Evolutionary conservation across 441 rosid species (phyloP), one percentile per base, ranked within the genome.

Genomic region (Croton laevigatus): DNA sequence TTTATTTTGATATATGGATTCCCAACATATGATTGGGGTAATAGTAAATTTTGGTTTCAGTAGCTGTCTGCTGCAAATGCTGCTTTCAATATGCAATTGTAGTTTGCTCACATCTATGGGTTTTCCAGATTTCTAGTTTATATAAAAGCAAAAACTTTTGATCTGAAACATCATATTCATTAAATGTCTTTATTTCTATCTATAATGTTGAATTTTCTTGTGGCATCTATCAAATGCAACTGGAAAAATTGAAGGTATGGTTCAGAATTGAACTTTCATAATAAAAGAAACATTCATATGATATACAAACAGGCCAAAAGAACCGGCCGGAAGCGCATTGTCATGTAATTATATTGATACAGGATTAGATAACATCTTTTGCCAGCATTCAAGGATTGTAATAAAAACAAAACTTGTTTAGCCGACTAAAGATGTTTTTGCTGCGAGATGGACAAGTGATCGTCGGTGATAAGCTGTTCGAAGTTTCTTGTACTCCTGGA

Each of bases 401-500:
- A 40, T 27, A 10, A 53, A 19, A 19, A 13, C 45, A 54, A 3
- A n/a, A 6, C 20, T 16, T 17, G n/a, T 40, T 87, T 82, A 88
- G 8, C 77, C 84, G 10, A 71, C 58, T 6, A 78, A 66, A 22
- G 91, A 83, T 37, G 97, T 83, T 83, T 80, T 87, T 42, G 92
- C 88, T 0, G 92, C 86, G 67, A 92, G 88, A 72, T 93, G 97
- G 70, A 84, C 65, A 14, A 95, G 87, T 32, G 94, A 84, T 17
- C 90, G 86, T 11, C 70, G 80, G 71, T 95, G 95, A 76, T 93
- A 93, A 6, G 79, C 75, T 7, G 78, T 73, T 5, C 99, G 92
- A 44, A 86, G 87, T 78, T 85, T 95, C 83, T 89, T 93, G 81
- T 88, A 84, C 76, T 86, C 89, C 71, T 86, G 91, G 68, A 93